Evolutionary conservation across 768 basidiomycete species (phyloP), one percentile per base, ranked within the genome.

Genomic region (Gelatoporia subvermispora): DNA sequence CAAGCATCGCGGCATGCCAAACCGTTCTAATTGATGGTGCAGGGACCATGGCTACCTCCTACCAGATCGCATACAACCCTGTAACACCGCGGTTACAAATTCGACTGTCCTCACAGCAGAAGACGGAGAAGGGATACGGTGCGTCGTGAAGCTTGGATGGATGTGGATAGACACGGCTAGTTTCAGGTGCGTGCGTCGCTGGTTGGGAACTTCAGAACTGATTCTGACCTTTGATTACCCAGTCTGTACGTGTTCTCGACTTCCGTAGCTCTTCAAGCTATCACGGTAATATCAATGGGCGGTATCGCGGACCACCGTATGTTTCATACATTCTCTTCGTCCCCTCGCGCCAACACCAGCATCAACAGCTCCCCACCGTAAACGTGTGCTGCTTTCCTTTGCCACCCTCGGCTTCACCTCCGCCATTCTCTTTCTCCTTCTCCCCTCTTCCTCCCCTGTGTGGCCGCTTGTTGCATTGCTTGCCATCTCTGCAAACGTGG

Each of bases 231-330:
- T 23, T 34, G 11, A 36, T 38, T 2, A 28, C 4, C 3, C 58
- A 94, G 93, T 58, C 72, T 99, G 31, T 93, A 95, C 61, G 78
- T 85, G 24, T 88, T 92, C 65, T 96, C 94, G 0, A 71, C 83
- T 13, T 91, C 89, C 0, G 94, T 97, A 1, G 85, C 86, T 0
- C 66, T 95, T 0, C 94, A 97, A 63, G 94, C 93, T 0, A 59
- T 97, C n/a, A 90, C 86, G 0, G 93, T 99, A 35, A 93, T 99
- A 47, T 93, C 94, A 4, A 88, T 96, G 76, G 91, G 92, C 7
- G 82, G 82, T 15, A 83, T 95, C 47, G 95, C 94, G 1, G 92
- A 98, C 67, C 81, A 88, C 53, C 83, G 93, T 94, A 57, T 50
- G 88, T 73, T 37, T 36, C 28, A 10, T n/a, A n/a, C n/a, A n/a